phyloP scores from a whole-genome alignment of 202 grass and related monocot genomes.

The Setaria viridis region DNA sequence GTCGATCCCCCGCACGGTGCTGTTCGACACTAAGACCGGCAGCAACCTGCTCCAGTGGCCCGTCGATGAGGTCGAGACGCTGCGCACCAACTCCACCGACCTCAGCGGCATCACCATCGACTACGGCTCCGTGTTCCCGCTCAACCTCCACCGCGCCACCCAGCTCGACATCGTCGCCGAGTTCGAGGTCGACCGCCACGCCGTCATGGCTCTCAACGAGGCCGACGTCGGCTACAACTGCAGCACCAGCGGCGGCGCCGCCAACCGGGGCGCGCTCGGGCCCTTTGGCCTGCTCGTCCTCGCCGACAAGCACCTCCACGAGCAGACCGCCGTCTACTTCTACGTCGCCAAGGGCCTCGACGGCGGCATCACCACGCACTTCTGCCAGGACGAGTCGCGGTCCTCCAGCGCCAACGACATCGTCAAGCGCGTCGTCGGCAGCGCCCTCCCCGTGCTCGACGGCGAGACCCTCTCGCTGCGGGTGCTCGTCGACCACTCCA shows the following conservation, averaged over 20 bases:
- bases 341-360: constrained; percentile 65
- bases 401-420: constrained; percentile 80
- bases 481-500: constrained; percentile 94
- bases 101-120: constrained; percentile 60
- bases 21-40: constrained; percentile 76
- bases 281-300: constrained; percentile 84
- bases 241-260: constrained; percentile 72
- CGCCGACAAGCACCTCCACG: constrained; percentile 47
- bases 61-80: constrained; percentile 66
- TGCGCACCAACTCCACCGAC: constrained; percentile 61
- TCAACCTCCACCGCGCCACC: constrained; percentile 54
- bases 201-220: constrained; percentile 39
- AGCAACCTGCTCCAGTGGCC: constrained; percentile 87
- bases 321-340: constrained; percentile 90
- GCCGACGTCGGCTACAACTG: constrained; percentile 80
- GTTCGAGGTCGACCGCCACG: constrained; percentile 55
- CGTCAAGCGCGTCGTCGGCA: constrained; percentile 84
- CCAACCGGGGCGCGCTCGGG: constrained; percentile 53
- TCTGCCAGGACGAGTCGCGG: constrained; percentile 90
- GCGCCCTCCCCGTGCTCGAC: constrained; percentile 62
- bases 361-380: constrained; percentile 62
- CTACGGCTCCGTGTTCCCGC: constrained; percentile 57
- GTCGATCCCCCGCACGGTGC: constrained; percentile 76
- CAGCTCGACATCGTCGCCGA: constrained; percentile 85
- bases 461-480: constrained; percentile 62